Percentiles rank a stretch among this genome's conserved stretches.
Evolutionary conservation across 2,329 filamentous ascomycete species (phyloP).

Genomic region (Cryphonectria carpinicola): DNA sequence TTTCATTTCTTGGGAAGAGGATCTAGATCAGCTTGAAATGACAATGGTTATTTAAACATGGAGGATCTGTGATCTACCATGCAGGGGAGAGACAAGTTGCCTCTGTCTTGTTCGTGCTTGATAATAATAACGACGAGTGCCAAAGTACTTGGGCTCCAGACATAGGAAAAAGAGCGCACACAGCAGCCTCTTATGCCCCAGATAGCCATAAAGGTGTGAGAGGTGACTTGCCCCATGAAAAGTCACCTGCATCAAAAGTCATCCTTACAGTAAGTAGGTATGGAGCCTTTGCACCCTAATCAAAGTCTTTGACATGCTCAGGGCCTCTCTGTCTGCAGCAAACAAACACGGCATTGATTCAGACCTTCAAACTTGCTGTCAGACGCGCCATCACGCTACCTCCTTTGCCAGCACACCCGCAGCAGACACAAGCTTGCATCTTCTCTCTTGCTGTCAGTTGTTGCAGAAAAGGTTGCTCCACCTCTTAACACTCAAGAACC

Average conservation of each 20-base stretch:
- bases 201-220: not conserved
- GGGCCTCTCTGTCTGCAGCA: not conserved
- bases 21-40: not conserved
- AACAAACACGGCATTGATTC: not conserved
- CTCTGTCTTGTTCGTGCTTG: not conserved
- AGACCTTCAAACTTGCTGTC: not conserved
- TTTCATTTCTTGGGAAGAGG: not conserved
- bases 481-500: not conserved
- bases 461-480: not conserved
- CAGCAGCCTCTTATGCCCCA: not conserved
- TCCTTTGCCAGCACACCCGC: not conserved
- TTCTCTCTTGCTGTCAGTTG: not conserved
- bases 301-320: not conserved
- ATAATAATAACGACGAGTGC: too few relatives aligned
- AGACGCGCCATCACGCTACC: not conserved
- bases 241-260: not conserved
- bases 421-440: not conserved
- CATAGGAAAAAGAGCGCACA: not conserved
- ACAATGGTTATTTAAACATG: not conserved
- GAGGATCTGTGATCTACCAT: not conserved
- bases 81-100: too few relatives aligned
- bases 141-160: not conserved
- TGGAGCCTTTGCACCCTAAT: not conserved
- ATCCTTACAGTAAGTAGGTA: not conserved
- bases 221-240: not conserved